Percentiles rank a stretch among this genome's conserved stretches.
These are phyloP conservation scores for Arthrinium phaeospermum DNA, from an alignment of 2,329 filamentous ascomycete species.

Conservation along the genomic window DNA sequence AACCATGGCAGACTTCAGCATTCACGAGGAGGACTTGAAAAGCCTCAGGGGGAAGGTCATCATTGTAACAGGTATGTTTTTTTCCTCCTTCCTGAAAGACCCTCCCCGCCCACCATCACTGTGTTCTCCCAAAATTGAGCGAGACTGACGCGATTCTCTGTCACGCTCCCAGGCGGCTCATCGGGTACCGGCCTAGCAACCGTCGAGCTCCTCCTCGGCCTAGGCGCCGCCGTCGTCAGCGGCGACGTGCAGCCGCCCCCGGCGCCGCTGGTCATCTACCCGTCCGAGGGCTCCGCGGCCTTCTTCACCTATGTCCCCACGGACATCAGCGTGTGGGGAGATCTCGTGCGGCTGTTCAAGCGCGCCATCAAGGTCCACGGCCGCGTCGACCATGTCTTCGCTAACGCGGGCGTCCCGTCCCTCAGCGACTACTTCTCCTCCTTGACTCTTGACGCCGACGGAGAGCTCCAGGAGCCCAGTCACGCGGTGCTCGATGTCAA, in stretches of 20 bases:
- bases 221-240: slow-evolving; percentile 61
- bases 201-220: slow-evolving; percentile 52
- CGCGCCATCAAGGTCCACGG: slow-evolving; percentile 65
- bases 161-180: slow-evolving; percentile 49
- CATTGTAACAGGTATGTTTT: slow-evolving; percentile 48
- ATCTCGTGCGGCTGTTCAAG: slow-evolving; percentile 57
- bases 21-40: slow-evolving; percentile 49
- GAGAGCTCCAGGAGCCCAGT: slow-evolving; percentile 52
- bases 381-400: slow-evolving; percentile 74
- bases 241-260: slow-evolving; percentile 52
- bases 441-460: slow-evolving; percentile 49
- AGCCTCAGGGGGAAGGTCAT: slow-evolving; percentile 55
- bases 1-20: slow-evolving; percentile 50
- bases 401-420: slow-evolving; percentile 61
- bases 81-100: not conserved
- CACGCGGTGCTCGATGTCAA: slow-evolving; percentile 53
- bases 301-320: slow-evolving; percentile 49
- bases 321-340: slow-evolving; percentile 56
- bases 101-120: not conserved
- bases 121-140: too few relatives aligned
- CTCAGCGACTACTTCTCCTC: slow-evolving; percentile 51
- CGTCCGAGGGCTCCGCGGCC: slow-evolving; percentile 16
- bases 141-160: not conserved
- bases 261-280: slow-evolving; percentile 14
- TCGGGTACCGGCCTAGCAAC: slow-evolving; percentile 67